Percentiles rank a stretch among this genome's conserved stretches.
Conservation (phyloP, 352 stramenopile genomes). For the Globisporangium irregulare region DNA sequence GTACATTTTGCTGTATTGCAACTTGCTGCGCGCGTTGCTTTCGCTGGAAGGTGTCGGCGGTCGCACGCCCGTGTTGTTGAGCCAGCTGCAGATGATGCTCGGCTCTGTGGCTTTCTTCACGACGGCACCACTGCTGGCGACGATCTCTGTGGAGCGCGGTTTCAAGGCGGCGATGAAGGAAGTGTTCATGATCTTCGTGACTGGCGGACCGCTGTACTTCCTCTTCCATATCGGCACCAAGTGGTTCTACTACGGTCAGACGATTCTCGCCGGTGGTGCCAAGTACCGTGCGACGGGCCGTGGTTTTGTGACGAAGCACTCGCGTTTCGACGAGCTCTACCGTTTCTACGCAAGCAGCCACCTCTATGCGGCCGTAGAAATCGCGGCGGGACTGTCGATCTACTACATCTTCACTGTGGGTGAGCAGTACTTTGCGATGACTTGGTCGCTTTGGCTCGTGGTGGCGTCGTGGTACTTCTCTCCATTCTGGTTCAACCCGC, state of each 20-base stretch:
- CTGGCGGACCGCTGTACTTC: slow-evolving; percentile 97
- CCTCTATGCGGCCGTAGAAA: slow-evolving; percentile 94
- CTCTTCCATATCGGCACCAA: slow-evolving; percentile 99
- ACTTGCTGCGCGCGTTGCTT: slow-evolving; percentile 91
- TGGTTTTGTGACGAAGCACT: slow-evolving; percentile 99
- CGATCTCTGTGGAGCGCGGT: slow-evolving; percentile 97
- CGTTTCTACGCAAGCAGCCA: slow-evolving; percentile 98
- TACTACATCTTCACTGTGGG: slow-evolving; percentile 94
- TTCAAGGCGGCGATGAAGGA: slow-evolving; percentile 92
- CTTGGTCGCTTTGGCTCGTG: slow-evolving; percentile 98
- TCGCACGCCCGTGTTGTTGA: slow-evolving; percentile 91
- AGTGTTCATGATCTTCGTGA: slow-evolving; percentile 96
- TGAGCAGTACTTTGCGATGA: slow-evolving; percentile 95
- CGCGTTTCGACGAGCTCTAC: slow-evolving; percentile 97
- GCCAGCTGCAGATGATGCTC: slow-evolving; percentile 95
- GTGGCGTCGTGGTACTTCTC: slow-evolving; percentile 83
- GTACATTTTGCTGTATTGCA: slow-evolving; percentile 97
- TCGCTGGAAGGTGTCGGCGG: slow-evolving; percentile 91
- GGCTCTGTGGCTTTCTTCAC: slow-evolving; percentile 96
- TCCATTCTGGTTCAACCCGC: slow-evolving; percentile 98
- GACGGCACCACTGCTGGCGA: slow-evolving; percentile 96
- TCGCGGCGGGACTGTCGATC: slow-evolving; percentile 90
- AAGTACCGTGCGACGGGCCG: slow-evolving; percentile 98
- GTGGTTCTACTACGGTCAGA: slow-evolving; percentile 99
- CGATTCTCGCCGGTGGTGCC: slow-evolving; percentile 96